phyloP scores from a whole-genome alignment of 148 eudicot species.

The Cornus suecica region DNA sequence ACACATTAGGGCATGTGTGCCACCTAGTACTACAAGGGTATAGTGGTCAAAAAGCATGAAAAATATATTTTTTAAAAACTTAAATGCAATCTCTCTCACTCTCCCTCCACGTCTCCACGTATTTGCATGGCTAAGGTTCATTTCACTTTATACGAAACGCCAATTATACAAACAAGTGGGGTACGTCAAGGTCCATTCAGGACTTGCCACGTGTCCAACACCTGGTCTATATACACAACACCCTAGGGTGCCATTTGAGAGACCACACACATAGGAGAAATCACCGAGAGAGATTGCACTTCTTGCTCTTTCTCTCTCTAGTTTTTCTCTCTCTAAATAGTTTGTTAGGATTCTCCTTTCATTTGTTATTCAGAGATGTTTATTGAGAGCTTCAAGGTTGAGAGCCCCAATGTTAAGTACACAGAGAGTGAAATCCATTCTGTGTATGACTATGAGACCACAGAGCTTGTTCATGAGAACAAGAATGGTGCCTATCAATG shows the following conservation, averaged over 20 bases:
- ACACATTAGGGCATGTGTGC: no score
- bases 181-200: conserved; percentile 3
- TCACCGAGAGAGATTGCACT: neutral
- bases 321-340: neutral
- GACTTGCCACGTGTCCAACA: conserved; percentile 9
- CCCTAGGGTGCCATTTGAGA: neutral
- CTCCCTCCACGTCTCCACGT: neutral
- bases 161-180: neutral
- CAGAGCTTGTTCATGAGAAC: conserved; percentile 89
- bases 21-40: no score
- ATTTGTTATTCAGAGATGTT: conserved; percentile 44
- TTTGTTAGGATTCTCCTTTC: neutral
- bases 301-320: neutral
- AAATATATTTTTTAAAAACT: no score
- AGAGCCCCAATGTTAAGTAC: conserved; percentile 85
- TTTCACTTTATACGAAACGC: neutral
- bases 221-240: conserved; percentile 17
- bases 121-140: neutral
- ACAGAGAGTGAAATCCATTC: conserved; percentile 76
- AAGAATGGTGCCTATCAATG: conserved; percentile 79
- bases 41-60: no score
- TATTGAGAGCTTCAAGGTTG: conserved; percentile 84
- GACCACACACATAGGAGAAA: neutral
- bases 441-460: conserved; percentile 73
- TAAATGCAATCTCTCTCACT: no score